Evolutionary conservation across 108 stramenopile species (phyloP).

Genomic region (Ochromonas danica): DNA sequence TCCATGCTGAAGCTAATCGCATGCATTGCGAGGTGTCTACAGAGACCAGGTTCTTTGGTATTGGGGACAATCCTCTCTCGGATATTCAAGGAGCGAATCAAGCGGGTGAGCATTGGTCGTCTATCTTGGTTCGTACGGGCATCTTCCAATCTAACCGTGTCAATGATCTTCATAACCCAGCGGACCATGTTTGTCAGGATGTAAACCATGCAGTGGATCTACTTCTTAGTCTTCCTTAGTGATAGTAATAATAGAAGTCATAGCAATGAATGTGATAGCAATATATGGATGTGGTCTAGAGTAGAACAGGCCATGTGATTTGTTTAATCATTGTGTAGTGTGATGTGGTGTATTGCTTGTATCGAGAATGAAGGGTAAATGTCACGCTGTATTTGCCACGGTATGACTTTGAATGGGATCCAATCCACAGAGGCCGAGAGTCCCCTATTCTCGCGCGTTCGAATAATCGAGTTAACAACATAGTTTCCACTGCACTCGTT

Average conservation of each 20-base stretch:
- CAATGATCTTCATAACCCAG: constrained; percentile 23
- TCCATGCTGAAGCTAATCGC: constrained; percentile 30
- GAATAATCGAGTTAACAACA: no score
- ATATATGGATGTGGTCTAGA: no score
- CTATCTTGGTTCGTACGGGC: constrained; percentile 41
- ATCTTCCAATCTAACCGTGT: constrained; percentile 26
- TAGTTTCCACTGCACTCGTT: no score
- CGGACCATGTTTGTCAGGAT: constrained; percentile 14
- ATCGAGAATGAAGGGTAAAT: no score
- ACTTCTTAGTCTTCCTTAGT: constrained; percentile 16
- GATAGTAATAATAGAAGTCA: background rate
- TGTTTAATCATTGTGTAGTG: no score
- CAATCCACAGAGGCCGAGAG: no score
- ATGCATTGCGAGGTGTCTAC: background rate
- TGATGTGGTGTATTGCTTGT: no score
- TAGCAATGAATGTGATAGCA: no score
- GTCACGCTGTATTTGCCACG: no score
- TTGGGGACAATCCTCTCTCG: constrained; percentile 47
- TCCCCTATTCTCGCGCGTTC: no score
- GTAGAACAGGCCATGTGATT: no score
- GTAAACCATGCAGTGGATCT: constrained; percentile 15
- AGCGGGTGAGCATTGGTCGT: constrained; percentile 42
- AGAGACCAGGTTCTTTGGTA: background rate
- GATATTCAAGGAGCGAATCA: constrained; percentile 46
- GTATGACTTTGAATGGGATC: no score